Conservation (phyloP, 1,284 basidiomycete genomes). For the Ceratobasidium sp. region DNA sequence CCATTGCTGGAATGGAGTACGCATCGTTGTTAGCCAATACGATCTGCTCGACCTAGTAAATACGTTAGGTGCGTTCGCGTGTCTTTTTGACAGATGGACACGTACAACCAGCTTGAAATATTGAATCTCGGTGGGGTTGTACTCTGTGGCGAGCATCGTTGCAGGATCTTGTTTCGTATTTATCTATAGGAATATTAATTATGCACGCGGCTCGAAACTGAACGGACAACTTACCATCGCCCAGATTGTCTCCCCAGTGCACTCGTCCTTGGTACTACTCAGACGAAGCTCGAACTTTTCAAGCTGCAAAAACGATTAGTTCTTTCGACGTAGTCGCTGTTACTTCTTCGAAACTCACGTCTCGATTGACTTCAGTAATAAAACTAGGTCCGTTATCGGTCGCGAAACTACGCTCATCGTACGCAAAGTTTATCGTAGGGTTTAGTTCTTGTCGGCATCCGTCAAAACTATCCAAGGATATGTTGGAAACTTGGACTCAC, state of each 20-base stretch:
- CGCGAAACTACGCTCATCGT: slow-evolving; percentile 26
- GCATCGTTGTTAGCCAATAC: slow-evolving; percentile 80
- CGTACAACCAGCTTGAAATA: slow-evolving; percentile 85
- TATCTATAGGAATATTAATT: slow-evolving; percentile 62
- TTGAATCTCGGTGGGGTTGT: slow-evolving; percentile 77
- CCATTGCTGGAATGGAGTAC: slow-evolving; percentile 80
- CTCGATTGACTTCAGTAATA: slow-evolving; percentile 31
- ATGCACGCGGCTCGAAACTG: background rate
- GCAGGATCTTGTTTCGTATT: slow-evolving; percentile 82
- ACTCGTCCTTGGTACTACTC: slow-evolving; percentile 71
- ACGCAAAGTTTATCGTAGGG: slow-evolving; percentile 1
- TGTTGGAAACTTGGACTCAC: slow-evolving; percentile 3
- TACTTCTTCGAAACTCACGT: slow-evolving; percentile 22
- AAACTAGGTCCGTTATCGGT: slow-evolving; percentile 26
- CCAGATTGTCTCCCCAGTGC: slow-evolving; percentile 71
- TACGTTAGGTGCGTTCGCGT: slow-evolving; percentile 4
- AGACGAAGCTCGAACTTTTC: slow-evolving; percentile 79
- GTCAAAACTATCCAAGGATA: background rate
- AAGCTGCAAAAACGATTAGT: slow-evolving; percentile 58
- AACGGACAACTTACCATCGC: slow-evolving; percentile 64
- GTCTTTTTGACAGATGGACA: slow-evolving; percentile 29
- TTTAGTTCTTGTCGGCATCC: slow-evolving; percentile 16
- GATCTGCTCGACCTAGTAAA: slow-evolving; percentile 82
- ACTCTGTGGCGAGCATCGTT: slow-evolving; percentile 85
- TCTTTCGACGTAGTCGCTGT: background rate